Percentiles rank a stretch among this genome's conserved stretches.
Evolutionary conservation across 1,139 yeast genomes (phyloP).

Genomic region (Kurtzmaniella quercitrusa): DNA sequence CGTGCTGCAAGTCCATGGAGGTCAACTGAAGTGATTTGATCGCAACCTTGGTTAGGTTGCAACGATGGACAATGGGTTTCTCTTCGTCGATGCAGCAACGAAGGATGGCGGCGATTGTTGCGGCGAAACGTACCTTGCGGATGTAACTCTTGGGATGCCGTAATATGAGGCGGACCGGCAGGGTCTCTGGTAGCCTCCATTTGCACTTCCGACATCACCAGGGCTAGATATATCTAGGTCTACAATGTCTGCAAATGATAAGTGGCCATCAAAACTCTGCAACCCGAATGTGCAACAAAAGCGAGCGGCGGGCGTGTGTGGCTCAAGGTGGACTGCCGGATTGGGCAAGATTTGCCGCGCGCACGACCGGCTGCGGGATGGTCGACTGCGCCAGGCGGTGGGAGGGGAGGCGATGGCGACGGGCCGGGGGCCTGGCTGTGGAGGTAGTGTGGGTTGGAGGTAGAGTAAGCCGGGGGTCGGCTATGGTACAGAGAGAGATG

Average conservation of each 20-base stretch:
- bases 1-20: neutral
- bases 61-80: too few relatives aligned
- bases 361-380: slow-evolving; percentile 2
- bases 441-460: neutral
- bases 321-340: slow-evolving; percentile 7
- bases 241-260: slow-evolving; percentile 2
- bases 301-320: slow-evolving; percentile 7
- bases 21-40: too few relatives aligned
- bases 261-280: slow-evolving; percentile 8
- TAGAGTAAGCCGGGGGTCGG: neutral
- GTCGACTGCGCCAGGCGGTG: neutral
- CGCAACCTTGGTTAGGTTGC: too few relatives aligned
- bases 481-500: neutral
- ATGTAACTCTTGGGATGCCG: neutral
- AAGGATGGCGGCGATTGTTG: neutral
- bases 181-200: neutral
- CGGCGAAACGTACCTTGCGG: neutral
- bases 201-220: neutral
- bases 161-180: neutral
- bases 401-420: too few relatives aligned
- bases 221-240: neutral
- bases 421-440: too few relatives aligned
- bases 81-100: neutral
- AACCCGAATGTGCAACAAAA: slow-evolving; percentile 11
- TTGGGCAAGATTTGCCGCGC: slow-evolving; percentile 6